phyloP scores from a whole-genome alignment of 352 stramenopile species.

The Elongisporangium prolatum region DNA sequence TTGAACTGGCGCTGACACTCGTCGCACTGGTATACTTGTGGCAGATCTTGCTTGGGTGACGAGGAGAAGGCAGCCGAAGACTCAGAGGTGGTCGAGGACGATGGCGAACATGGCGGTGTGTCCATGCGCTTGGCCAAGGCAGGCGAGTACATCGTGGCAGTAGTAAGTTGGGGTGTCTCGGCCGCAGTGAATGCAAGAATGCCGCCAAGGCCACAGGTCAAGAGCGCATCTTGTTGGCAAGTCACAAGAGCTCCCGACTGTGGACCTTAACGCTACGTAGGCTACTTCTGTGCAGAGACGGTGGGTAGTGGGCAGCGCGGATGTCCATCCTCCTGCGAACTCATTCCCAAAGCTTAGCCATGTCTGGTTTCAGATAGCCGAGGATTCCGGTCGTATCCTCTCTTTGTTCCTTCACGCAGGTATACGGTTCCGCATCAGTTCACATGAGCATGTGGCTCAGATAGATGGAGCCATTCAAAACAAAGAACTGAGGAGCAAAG shows the following conservation, averaged over 20 bases:
- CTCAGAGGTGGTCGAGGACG: neutral
- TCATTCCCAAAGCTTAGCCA: neutral
- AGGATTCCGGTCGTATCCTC: neutral
- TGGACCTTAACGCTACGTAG: neutral
- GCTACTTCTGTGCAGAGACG: neutral
- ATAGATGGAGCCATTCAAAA: no score
- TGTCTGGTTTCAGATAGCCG: neutral
- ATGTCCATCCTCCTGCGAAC: neutral
- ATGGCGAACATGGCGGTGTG: neutral
- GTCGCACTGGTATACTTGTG: conserved; percentile 20
- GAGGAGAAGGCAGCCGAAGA: neutral
- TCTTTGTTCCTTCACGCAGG: neutral
- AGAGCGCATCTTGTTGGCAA: neutral
- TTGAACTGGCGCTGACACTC: conserved; percentile 26
- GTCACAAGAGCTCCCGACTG: neutral
- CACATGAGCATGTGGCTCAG: no score
- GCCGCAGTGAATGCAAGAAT: neutral
- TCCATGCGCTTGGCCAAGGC: neutral
- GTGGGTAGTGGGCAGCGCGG: neutral
- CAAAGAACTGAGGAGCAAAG: no score
- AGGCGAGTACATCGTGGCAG: neutral
- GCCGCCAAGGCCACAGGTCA: neutral
- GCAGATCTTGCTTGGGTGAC: neutral
- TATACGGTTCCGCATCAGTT: neutral
- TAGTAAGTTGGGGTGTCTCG: neutral